Base-by-base conservation (phyloP, 2,329 filamentous ascomycete species). In the Fusarium avenaceum region DNA sequence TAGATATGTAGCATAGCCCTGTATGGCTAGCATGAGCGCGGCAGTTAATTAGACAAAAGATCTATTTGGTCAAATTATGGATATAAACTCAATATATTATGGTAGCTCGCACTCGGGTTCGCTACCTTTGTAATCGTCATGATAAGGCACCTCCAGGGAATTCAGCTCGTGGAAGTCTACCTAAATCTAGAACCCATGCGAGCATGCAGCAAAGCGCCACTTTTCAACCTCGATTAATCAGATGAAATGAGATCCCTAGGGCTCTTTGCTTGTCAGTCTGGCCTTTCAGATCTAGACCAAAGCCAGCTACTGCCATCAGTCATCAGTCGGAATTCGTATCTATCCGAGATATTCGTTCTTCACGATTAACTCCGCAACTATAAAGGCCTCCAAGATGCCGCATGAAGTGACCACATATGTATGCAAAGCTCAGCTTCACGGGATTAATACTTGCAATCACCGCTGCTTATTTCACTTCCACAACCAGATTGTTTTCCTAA, bases 351-450 rank as follows among this genome's bases (percentile, higher is more conserved):
- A 19, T 39, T 32, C 28, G 26, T 40, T 28, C 11, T 28, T 19
- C 24, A 24, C 24, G 42, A 45, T 43, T 39, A 69, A 69, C 51
- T 69, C 60, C 65, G 65, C 56, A 52, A 28, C 43, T 51, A 69
- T 54, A 63, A 69, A 69, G 58, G 26, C 30, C 24, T 24, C 28
- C 35, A 38, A 38, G 17, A n/a, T n/a, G 35, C 35, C 35, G 7
- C 39, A 11, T 30, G 22, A 30, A 15, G 9, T 8, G 24, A 26
- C 22, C 22, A 33, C 46, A 35, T 22, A 14, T 13, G 17, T 22
- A 14, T 13, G 17, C 10, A 48, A 30, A 44, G 10, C 51, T 63
- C 66, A 67, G 66, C 57, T 62, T 39, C 54, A 35, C 48, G 51
- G 53, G 22, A 19, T 43, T 59, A 66, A 40, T 17, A 43, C 13